Evolutionary conservation across 2,329 filamentous ascomycete species (phyloP), one percentile per base, ranked within the genome.

Genomic region (Pseudodiploospora longispora): DNA sequence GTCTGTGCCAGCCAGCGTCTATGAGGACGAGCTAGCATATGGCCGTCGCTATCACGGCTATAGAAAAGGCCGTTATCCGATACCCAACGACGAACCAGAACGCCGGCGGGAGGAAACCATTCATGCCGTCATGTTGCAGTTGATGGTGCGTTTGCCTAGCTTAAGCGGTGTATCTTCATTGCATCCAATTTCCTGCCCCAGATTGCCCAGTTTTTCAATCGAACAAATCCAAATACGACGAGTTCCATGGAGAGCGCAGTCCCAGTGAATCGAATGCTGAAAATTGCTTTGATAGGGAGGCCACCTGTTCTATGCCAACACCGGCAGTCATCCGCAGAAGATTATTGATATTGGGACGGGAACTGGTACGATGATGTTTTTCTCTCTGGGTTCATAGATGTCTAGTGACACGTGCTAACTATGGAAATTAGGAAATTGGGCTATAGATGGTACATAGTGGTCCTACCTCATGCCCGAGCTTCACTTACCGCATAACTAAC

Each of bases 331-430:
- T 12, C 68, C 68, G 0, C 57, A 68, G 32, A 68, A 62, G 40
- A 69, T 74, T 30, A 56, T 74, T 9, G 70, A 74, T 36, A 57
- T 74, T 6, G 72, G 73, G 10, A 75, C 73, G 2, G 72, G 73
- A 4, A 74, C 67, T 8, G 70, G 69, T 66, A 53, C 19, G 19
- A 19, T 19, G 19, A 19, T 52, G 59, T 50, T 10, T 39, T 10
- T 7, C 34, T 36, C 34, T 19, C n/a, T 6, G 6, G 27, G 34
- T 10, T 10, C n/a, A 6, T 36, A 6, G 34, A 36, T 36, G 34
- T 36, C 5, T 6, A 36, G 34, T 3, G 34, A 10, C 34, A n/a
- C 12, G 34, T 42, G 43, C 43, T 47, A 28, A 47, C 12, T 32
- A 12, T 6, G 6, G n/a, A 9, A 30, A 12, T 27, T 32, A 62